A percentile compares a stretch with the other conserved stretches of the same genome.
Evolutionary conservation across 2,329 filamentous ascomycete genomes (phyloP).

Genomic region (Apiospora rasikravindrae): DNA sequence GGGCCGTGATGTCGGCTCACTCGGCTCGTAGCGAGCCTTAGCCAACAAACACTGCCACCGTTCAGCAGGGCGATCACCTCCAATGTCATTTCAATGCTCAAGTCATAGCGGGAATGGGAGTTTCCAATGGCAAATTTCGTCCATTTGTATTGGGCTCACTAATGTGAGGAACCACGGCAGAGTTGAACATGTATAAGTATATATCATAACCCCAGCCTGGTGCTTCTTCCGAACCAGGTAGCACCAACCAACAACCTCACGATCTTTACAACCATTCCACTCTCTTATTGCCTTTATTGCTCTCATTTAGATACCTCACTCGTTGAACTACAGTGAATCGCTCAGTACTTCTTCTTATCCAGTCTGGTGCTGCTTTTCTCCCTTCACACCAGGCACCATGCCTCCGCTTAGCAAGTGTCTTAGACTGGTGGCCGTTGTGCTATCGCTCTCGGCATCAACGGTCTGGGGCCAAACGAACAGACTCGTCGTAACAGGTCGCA

Average conservation of each 20-base stretch:
- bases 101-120: constrained; percentile 1
- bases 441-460: background rate
- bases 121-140: background rate
- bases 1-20: background rate
- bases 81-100: background rate
- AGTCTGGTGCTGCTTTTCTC: background rate
- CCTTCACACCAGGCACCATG: background rate
- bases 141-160: too few relatives aligned
- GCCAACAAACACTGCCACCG: background rate
- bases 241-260: background rate
- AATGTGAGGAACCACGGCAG: too few relatives aligned
- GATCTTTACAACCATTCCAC: background rate
- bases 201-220: background rate
- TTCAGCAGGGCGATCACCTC: background rate
- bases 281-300: background rate
- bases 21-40: background rate
- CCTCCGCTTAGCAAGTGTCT: background rate
- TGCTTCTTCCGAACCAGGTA: background rate
- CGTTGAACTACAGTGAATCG: background rate
- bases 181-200: background rate
- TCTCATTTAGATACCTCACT: background rate
- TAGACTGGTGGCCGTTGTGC: background rate
- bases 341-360: background rate
- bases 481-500: constrained; percentile 33
- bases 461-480: constrained; percentile 20